These are phyloP conservation scores for Lichtheimia ramosa DNA, from an alignment of 371 early-diverging fungal species.

Conservation along the genomic window DNA sequence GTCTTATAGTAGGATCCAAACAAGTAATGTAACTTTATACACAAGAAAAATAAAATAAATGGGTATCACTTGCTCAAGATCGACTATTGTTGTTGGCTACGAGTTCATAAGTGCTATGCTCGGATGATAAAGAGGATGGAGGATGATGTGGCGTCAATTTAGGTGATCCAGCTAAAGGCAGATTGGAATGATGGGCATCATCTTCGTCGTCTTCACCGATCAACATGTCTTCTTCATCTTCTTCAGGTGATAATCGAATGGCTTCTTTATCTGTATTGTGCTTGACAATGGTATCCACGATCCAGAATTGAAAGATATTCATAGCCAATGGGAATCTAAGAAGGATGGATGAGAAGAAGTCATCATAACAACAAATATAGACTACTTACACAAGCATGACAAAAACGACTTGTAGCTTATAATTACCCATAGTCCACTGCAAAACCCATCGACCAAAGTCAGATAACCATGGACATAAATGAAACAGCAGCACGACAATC, in stretches of 20 bases:
- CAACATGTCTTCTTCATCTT: conserved; percentile 27
- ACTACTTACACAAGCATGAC: conserved; percentile 59
- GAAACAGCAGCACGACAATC: conserved; percentile 47
- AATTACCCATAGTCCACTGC: conserved; percentile 52
- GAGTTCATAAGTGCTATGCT: not conserved
- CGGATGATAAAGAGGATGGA: not conserved
- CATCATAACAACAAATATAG: not conserved
- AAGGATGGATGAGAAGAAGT: not conserved
- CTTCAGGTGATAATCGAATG: conserved; percentile 32
- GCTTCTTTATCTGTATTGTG: conserved; percentile 38
- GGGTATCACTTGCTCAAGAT: no score
- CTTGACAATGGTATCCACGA: conserved; percentile 65
- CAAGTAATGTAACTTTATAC: no score
- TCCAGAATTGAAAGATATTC: conserved; percentile 70
- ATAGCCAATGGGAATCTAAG: conserved; percentile 53
- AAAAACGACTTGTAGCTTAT: conserved; percentile 60
- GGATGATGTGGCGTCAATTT: not conserved
- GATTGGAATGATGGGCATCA: not conserved
- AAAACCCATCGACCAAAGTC: conserved; percentile 63
- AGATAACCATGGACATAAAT: conserved; percentile 55
- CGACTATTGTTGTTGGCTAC: not conserved
- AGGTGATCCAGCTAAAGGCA: not conserved
- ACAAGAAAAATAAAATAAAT: no score
- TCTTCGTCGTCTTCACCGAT: conserved; percentile 14
- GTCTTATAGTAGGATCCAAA: no score